phyloP scores from a whole-genome alignment of 805 yeast genomes.

The Millerozyma acaciae region DNA sequence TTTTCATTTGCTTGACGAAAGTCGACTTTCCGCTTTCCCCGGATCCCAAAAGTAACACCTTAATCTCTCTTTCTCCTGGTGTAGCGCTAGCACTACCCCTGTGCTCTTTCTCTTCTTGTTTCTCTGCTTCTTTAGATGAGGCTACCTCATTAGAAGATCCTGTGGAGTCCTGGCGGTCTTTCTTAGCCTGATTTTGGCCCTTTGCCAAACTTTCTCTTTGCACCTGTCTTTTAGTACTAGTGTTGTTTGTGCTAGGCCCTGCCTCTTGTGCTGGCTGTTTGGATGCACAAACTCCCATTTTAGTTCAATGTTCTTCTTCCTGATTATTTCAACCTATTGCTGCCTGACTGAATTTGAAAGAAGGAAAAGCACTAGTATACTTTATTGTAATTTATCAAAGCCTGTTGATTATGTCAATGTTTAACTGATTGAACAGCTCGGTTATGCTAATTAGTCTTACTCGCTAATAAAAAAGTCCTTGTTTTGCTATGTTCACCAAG shows the following conservation, averaged over 20 bases:
- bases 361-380: too few species aligned
- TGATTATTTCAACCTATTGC: too few species aligned
- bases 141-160: slow-evolving; percentile 5
- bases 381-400: too few species aligned
- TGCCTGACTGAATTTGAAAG: too few species aligned
- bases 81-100: slow-evolving; percentile 4
- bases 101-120: slow-evolving; percentile 3
- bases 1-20: slow-evolving; percentile 77
- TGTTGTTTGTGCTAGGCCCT: slow-evolving; percentile 3
- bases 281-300: slow-evolving; percentile 24
- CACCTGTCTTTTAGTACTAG: slow-evolving; percentile 13
- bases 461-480: too few species aligned
- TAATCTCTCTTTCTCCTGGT: slow-evolving; percentile 45
- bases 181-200: not conserved
- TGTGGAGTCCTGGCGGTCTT: not conserved
- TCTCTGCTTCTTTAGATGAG: slow-evolving; percentile 4
- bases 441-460: too few species aligned
- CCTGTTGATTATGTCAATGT: too few species aligned
- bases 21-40: slow-evolving; percentile 87
- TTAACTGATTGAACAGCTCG: too few species aligned
- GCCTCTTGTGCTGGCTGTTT: slow-evolving; percentile 11
- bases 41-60: slow-evolving; percentile 77
- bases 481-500: too few species aligned
- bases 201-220: slow-evolving; percentile 12
- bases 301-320: too few species aligned